Conservation (phyloP, 2,329 filamentous ascomycete species). For the Cercospora berteroae region DNA sequence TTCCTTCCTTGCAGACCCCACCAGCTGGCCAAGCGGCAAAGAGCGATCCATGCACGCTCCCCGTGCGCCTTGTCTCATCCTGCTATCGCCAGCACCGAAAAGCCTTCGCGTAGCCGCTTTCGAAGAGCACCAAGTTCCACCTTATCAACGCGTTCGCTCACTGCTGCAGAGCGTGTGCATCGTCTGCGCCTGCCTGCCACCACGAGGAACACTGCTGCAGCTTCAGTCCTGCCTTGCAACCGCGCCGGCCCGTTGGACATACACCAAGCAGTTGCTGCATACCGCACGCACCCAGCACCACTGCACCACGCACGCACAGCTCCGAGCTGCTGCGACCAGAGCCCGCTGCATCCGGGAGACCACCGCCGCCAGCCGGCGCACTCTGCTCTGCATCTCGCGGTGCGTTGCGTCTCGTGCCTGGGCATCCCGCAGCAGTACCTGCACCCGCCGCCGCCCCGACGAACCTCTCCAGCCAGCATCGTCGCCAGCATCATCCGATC, state of each 20-base stretch:
- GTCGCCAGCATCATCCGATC: not conserved
- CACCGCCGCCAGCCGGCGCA: conserved; percentile 3
- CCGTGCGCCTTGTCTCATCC: conserved; percentile 9
- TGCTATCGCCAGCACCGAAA: conserved; percentile 4
- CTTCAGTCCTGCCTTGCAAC: conserved; percentile 3
- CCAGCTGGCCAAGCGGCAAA: not conserved
- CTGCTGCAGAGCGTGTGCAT: not conserved
- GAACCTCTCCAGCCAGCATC: not conserved
- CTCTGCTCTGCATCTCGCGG: not conserved
- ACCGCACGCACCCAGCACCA: not conserved
- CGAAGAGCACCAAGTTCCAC: not conserved
- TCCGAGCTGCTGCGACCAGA: not conserved
- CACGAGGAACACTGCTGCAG: not conserved
- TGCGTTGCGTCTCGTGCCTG: conserved; percentile 7
- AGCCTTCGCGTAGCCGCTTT: conserved; percentile 9
- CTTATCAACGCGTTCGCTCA: not conserved
- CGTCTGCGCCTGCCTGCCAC: not conserved
- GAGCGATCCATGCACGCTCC: conserved; percentile 3
- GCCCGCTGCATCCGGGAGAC: not conserved
- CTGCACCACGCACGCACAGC: not conserved
- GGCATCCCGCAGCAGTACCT: conserved; percentile 18
- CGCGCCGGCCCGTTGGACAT: not conserved
- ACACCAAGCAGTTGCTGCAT: not conserved
- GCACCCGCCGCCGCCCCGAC: not conserved
- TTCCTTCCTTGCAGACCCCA: conserved; percentile 7